A percentile compares a stretch with the other conserved stretches of the same genome.
These are phyloP conservation scores for Solanum rostratum DNA, from an alignment of 257 asterid species.

Conservation along the genomic window DNA sequence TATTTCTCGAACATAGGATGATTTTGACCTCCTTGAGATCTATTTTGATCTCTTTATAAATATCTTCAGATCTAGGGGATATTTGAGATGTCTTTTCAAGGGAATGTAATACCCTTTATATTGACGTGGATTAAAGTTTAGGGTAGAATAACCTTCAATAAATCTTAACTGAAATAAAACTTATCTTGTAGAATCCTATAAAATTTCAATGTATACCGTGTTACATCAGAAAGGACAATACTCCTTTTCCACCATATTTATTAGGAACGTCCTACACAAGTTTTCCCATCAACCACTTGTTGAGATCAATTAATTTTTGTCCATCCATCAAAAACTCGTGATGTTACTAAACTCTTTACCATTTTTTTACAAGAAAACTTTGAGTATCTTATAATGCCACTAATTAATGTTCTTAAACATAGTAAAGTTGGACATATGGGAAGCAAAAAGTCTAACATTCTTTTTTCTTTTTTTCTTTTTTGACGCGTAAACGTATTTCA, in stretches of 20 bases:
- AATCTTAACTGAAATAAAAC: too few relatives aligned
- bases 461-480: background rate
- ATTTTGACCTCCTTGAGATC: too few relatives aligned
- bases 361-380: background rate
- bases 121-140: too few relatives aligned
- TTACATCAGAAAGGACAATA: too few relatives aligned
- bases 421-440: background rate
- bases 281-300: background rate
- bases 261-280: background rate
- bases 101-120: too few relatives aligned
- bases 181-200: too few relatives aligned
- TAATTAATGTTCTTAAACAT: background rate
- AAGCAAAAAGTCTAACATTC: background rate
- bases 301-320: background rate
- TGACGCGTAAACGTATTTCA: background rate
- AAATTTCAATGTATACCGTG: too few relatives aligned
- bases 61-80: too few relatives aligned
- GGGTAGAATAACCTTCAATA: too few relatives aligned
- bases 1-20: too few relatives aligned
- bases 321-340: background rate
- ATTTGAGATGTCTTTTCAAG: too few relatives aligned
- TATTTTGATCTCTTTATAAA: too few relatives aligned
- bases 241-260: background rate
- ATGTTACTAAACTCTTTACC: background rate
- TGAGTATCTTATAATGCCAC: background rate